Evolutionary conservation across 768 basidiomycete species (phyloP).

Genomic region (Auriscalpium orientale): DNA sequence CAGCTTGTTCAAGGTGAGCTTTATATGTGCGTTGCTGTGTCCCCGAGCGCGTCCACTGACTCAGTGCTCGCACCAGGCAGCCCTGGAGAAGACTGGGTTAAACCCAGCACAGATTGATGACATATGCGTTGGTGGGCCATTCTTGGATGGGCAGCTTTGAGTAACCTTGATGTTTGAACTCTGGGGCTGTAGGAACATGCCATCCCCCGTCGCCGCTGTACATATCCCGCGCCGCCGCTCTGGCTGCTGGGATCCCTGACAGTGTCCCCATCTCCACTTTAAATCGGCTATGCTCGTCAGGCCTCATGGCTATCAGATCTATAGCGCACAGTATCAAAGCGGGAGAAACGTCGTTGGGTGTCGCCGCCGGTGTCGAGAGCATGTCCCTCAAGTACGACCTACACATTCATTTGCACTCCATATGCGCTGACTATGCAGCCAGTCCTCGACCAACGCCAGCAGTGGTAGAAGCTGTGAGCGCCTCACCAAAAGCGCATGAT

Average conservation of each 20-base stretch:
- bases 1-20: slow-evolving; percentile 67
- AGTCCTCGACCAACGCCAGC: slow-evolving; percentile 73
- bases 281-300: slow-evolving; percentile 91
- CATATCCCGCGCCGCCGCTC: slow-evolving; percentile 77
- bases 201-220: slow-evolving; percentile 79
- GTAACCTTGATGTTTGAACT: not conserved
- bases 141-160: not conserved
- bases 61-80: slow-evolving; percentile 37
- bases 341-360: slow-evolving; percentile 79
- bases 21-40: not conserved
- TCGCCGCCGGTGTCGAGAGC: slow-evolving; percentile 79
- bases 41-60: not conserved
- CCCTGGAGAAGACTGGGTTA: slow-evolving; percentile 56
- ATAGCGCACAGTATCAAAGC: slow-evolving; percentile 83
- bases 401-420: slow-evolving; percentile 1
- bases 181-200: slow-evolving; percentile 52
- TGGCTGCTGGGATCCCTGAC: slow-evolving; percentile 84
- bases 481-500: slow-evolving; percentile 60
- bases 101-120: slow-evolving; percentile 72
- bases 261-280: slow-evolving; percentile 84
- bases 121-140: slow-evolving; percentile 66
- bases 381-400: slow-evolving; percentile 64
- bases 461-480: slow-evolving; percentile 49
- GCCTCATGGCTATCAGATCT: slow-evolving; percentile 86
- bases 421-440: not conserved